Percentiles rank a stretch among this genome's conserved stretches.
Conservation (phyloP, 345 rosid genomes). For the Jatropha curcas region DNA sequence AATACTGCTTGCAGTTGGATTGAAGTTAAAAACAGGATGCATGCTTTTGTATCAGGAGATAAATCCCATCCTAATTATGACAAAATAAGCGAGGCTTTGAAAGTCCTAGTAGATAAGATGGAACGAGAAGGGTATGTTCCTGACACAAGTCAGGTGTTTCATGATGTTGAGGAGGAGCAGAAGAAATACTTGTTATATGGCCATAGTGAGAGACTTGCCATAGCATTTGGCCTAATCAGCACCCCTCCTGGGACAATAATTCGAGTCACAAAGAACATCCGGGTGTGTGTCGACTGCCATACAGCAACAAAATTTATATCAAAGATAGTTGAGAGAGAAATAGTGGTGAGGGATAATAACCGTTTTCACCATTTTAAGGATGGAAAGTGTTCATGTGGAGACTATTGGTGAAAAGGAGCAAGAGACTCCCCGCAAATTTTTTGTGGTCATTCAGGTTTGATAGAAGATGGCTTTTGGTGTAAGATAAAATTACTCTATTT, state of each 20-base stretch:
- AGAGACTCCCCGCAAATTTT: background rate
- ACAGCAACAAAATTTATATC: constrained; percentile 62
- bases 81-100: constrained; percentile 47
- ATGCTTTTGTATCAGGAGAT: constrained; percentile 72
- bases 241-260: constrained; percentile 64
- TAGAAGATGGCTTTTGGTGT: too few relatives aligned
- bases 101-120: constrained; percentile 54
- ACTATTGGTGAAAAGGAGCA: constrained; percentile 54
- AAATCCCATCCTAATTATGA: constrained; percentile 56
- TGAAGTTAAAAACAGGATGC: constrained; percentile 60
- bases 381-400: constrained; percentile 76
- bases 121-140: constrained; percentile 74
- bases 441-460: background rate
- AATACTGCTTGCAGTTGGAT: constrained; percentile 87
- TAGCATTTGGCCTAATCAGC: constrained; percentile 71
- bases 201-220: constrained; percentile 75
- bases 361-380: constrained; percentile 73
- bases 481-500: too few relatives aligned
- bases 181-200: constrained; percentile 52
- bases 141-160: constrained; percentile 62
- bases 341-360: constrained; percentile 70
- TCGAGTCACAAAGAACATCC: constrained; percentile 67
- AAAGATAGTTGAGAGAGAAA: constrained; percentile 62
- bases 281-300: constrained; percentile 69
- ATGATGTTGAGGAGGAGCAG: constrained; percentile 74